Conservation (phyloP, 129 eudicot genomes). For the Artemisia annua region DNA sequence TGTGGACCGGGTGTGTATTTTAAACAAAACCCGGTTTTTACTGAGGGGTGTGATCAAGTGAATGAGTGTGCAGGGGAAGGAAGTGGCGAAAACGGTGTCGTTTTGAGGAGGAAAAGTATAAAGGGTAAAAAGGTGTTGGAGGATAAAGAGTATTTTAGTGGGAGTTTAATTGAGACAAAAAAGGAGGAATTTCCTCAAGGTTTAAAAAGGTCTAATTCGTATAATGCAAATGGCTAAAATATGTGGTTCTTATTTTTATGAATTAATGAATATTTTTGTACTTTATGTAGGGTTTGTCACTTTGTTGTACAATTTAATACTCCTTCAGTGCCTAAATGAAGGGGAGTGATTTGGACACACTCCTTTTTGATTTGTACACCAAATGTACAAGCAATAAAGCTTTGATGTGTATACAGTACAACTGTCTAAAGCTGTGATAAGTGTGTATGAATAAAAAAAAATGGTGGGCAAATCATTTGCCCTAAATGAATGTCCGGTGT, state of each 20-base stretch:
- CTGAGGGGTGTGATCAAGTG: slow-evolving; percentile 30
- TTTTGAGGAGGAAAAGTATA: slow-evolving; percentile 10
- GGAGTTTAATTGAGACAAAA: slow-evolving; percentile 78
- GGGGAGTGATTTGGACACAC: too few species aligned
- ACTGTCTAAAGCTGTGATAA: too few species aligned
- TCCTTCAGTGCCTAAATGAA: too few species aligned
- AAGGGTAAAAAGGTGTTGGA: slow-evolving; percentile 37
- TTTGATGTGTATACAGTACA: too few species aligned
- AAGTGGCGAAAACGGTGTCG: slow-evolving; percentile 14
- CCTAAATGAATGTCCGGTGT: too few species aligned
- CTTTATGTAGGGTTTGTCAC: not conserved
- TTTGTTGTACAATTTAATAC: too few species aligned
- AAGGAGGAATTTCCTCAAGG: slow-evolving; percentile 48
- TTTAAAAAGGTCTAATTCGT: slow-evolving; percentile 79
- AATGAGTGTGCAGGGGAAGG: slow-evolving; percentile 38
- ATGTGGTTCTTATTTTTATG: too few species aligned
- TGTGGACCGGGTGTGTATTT: slow-evolving; percentile 52
- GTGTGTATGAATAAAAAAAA: too few species aligned
- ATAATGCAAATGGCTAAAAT: slow-evolving; percentile 70
- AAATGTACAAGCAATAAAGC: too few species aligned
- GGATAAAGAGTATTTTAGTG: slow-evolving; percentile 85
- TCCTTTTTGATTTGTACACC: too few species aligned
- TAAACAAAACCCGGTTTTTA: slow-evolving; percentile 43
- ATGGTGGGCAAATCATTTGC: too few species aligned
- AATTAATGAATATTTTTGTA: not conserved